Base-by-base conservation (phyloP, 1,284 basidiomycete genomes). In the Trichosporon faecale region DNA sequence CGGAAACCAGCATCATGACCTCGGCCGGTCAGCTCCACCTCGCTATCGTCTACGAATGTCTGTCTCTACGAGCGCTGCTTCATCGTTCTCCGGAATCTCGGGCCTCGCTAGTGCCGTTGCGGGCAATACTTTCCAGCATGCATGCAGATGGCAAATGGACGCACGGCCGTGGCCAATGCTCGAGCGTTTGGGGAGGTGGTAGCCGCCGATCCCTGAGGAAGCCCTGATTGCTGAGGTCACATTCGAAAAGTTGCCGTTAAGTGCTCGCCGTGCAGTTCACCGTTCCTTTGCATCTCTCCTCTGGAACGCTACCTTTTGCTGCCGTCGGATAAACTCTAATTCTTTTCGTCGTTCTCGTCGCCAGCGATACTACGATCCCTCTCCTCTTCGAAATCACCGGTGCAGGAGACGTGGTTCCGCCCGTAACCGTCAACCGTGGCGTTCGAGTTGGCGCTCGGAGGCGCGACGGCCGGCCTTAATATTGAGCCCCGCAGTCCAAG, bases 261-360 rank as follows among this genome's bases (percentile, higher is more conserved):
- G 18, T n/a, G 40, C 25, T 52, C 49, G 21, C n/a, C 49, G 49
- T 25, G 18, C 40, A 44, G 40, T 52, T 52, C 49, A 9, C n/a
- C 49, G 49, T 25, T 52, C 18, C 49, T 52, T 52, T 18, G 21
- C 44, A 9, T n/a, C 49, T 52, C 49, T 21, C 49, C 18, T 21
- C 23, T 52, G 6, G 40, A 3, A n/a, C 18, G 16, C 16, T 44
- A 3, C 5, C 16, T 2, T 25, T 52, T 52, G 49, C 16, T 52
- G 49, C 49, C 49, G 49, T 52, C 49, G 49, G 49, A 52, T 52
- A 52, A 52, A 52, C 49, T 52, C 49, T 25, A 52, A 25, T 52
- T 14, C n/a, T 25, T 52, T 21, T 52, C 49, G 23, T 52, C 49
- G 21, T n/a, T n/a, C 11, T 21, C 5, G 49, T 21, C 11, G 49